phyloP scores from a whole-genome alignment of 2,329 filamentous ascomycete species.

The Fulvia fulva region DNA sequence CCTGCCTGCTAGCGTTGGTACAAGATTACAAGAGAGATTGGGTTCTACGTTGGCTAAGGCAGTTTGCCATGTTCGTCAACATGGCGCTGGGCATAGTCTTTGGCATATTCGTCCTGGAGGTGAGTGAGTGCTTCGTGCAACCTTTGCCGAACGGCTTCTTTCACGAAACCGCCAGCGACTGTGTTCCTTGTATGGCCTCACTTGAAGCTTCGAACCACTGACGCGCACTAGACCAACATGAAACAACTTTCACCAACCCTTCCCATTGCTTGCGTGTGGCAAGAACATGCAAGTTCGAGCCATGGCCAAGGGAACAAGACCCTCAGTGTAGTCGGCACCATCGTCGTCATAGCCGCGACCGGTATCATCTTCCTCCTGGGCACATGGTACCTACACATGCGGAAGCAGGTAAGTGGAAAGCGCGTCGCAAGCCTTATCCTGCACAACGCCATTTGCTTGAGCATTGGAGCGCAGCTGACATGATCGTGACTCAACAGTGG shows the following conservation, averaged over 20 bases:
- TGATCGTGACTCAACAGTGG: too few relatives aligned
- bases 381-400: constrained; percentile 62
- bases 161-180: too few relatives aligned
- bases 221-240: constrained; percentile 40
- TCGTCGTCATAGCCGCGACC: constrained; percentile 58
- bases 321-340: constrained; percentile 53
- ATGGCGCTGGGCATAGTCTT: constrained; percentile 55
- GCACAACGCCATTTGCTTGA: too few relatives aligned
- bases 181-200: neutral
- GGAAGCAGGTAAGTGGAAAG: too few relatives aligned
- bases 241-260: constrained; percentile 50
- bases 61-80: constrained; percentile 64
- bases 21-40: constrained; percentile 64
- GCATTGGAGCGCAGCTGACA: too few relatives aligned
- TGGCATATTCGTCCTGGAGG: constrained; percentile 54
- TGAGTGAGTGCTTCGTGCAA: neutral
- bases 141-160: neutral
- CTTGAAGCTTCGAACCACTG: neutral
- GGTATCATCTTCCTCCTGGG: constrained; percentile 55
- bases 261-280: constrained; percentile 61
- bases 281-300: constrained; percentile 37
- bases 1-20: constrained; percentile 60
- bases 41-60: constrained; percentile 63
- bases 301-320: constrained; percentile 34
- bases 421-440: too few relatives aligned